phyloP scores from a whole-genome alignment of 345 rosid genomes.

The Eucalyptus coolabah region DNA sequence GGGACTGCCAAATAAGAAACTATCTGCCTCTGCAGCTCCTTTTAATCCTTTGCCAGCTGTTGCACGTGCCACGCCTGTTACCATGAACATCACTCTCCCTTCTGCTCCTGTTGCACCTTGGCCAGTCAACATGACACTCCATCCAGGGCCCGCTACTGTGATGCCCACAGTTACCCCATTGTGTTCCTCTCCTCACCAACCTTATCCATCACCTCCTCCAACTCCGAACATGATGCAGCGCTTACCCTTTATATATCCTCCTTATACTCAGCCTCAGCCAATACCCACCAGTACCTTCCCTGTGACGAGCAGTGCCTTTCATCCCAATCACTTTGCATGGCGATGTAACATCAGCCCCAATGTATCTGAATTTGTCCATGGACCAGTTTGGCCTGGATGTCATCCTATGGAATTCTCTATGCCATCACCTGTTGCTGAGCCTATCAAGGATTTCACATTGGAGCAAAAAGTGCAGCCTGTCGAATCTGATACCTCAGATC shows the following conservation, averaged over 20 bases:
- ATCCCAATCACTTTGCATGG: constrained; percentile 87
- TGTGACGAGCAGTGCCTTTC: constrained; percentile 57
- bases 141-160: constrained; percentile 49
- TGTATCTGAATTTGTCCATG: constrained; percentile 57
- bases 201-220: constrained; percentile 78
- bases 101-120: constrained; percentile 53
- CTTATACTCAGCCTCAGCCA: constrained; percentile 52
- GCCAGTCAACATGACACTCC: constrained; percentile 82
- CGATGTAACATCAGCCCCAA: constrained; percentile 46
- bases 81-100: constrained; percentile 52
- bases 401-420: constrained; percentile 58
- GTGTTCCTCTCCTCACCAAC: constrained; percentile 46
- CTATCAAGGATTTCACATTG: constrained; percentile 30
- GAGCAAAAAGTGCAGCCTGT: constrained; percentile 29
- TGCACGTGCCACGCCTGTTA: constrained; percentile 45
- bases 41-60: constrained; percentile 67
- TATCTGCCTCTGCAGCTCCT: constrained; percentile 97
- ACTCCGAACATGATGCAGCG: constrained; percentile 86
- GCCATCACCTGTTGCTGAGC: constrained; percentile 54
- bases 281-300: constrained; percentile 68
- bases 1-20: constrained; percentile 53
- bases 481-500: constrained; percentile 6
- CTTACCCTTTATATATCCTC: constrained; percentile 75
- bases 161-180: constrained; percentile 31
- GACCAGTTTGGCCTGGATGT: constrained; percentile 67